A percentile compares a stretch with the other conserved stretches of the same genome.
These are phyloP conservation scores for Schizochytrium sp. DNA, from an alignment of 108 stramenopile genomes.

Conservation along the genomic window DNA sequence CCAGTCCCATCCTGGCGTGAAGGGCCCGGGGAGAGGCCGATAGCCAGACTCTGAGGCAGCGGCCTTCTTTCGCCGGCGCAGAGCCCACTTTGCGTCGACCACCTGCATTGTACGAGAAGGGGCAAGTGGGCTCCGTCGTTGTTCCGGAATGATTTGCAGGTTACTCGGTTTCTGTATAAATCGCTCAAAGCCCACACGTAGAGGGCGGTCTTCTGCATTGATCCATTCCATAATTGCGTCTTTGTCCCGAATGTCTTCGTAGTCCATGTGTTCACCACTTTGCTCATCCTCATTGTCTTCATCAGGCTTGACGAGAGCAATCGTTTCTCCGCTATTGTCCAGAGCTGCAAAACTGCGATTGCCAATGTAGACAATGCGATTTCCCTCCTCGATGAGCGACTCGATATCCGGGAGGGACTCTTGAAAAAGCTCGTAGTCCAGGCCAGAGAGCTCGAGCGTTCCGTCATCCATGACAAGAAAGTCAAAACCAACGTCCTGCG, in stretches of 20 bases:
- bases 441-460: background rate
- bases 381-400: background rate
- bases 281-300: too few species aligned
- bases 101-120: background rate
- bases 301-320: too few species aligned
- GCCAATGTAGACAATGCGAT: background rate
- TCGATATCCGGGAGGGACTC: background rate
- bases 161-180: background rate
- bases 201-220: background rate
- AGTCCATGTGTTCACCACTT: background rate
- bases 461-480: background rate
- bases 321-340: too few species aligned
- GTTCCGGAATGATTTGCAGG: background rate
- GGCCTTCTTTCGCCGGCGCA: background rate
- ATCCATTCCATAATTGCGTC: background rate
- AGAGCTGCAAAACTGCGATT: background rate
- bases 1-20: conserved; percentile 1
- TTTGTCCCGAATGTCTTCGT: background rate
- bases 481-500: background rate
- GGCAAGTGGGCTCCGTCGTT: background rate
- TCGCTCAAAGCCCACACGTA: background rate
- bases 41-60: background rate
- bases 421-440: background rate
- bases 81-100: background rate
- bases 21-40: background rate